Conservation (phyloP, 1,284 basidiomycete genomes). For the Ganoderma sp. region DNA sequence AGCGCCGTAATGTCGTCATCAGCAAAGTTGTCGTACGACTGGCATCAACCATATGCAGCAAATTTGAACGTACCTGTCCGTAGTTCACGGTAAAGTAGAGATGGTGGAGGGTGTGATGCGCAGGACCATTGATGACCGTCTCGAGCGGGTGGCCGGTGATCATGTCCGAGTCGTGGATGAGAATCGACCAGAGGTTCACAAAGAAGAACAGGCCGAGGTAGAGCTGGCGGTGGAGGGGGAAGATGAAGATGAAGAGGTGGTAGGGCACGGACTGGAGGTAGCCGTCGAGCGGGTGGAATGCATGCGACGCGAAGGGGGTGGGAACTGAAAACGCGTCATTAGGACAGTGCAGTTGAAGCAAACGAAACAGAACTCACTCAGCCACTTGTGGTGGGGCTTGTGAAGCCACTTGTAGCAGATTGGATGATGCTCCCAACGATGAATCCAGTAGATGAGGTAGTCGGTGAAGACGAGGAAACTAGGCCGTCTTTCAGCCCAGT, state of each 20-base stretch:
- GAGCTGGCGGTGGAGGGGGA: slow-evolving; percentile 87
- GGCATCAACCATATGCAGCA: background rate
- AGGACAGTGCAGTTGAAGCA: slow-evolving; percentile 10
- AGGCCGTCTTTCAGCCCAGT: background rate
- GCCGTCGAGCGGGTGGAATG: slow-evolving; percentile 97
- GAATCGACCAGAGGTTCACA: slow-evolving; percentile 92
- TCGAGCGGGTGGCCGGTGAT: slow-evolving; percentile 92
- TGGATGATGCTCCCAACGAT: slow-evolving; percentile 91
- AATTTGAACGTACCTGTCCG: slow-evolving; percentile 66
- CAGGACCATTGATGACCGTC: slow-evolving; percentile 94
- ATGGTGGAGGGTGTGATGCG: slow-evolving; percentile 97
- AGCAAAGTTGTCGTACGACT: slow-evolving; percentile 6
- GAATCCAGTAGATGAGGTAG: slow-evolving; percentile 90
- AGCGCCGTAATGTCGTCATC: slow-evolving; percentile 31
- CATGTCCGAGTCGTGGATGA: slow-evolving; percentile 99
- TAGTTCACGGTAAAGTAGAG: slow-evolving; percentile 97
- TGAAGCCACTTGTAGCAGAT: slow-evolving; percentile 89
- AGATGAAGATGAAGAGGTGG: slow-evolving; percentile 90
- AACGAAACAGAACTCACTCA: slow-evolving; percentile 63
- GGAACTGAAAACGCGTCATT: slow-evolving; percentile 66
- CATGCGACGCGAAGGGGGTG: slow-evolving; percentile 95
- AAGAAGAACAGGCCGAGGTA: slow-evolving; percentile 87
- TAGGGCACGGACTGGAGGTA: slow-evolving; percentile 95
- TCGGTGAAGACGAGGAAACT: slow-evolving; percentile 96
- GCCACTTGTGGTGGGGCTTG: slow-evolving; percentile 99